Base-by-base conservation (phyloP, 192 early-diverging fungal genomes). In the Coemansia guatemalensis region DNA sequence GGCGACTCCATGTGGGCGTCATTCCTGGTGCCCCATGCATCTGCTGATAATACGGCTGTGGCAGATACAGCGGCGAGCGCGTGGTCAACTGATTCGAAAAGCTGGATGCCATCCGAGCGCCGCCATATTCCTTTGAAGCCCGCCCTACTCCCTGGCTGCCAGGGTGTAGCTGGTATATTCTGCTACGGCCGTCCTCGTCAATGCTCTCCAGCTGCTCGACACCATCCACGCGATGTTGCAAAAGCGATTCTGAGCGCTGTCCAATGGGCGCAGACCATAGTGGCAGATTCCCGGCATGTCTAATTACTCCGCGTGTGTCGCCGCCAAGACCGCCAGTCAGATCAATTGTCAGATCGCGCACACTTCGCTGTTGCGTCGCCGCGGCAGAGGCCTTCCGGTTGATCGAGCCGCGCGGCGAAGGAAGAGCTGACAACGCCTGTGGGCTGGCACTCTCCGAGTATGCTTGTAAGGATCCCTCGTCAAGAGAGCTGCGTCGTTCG, bases 311-410 rank as follows among this genome's bases (percentile, higher is more conserved):
- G 47, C 72, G 65, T 9, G 63, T 49, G 49, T 74, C 77, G 23
- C 55, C 49, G 61, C 57, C 53, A 52, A 29, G 33, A 0, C 64
- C 62, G 1, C 53, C 30, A 1, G 68, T 48, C 17, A 74, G 35
- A 50, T 81, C 78, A 47, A 70, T 51, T 3, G 78, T 62, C 23
- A 71, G 54, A 22, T 81, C 78, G 26, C 78, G 78, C 55, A 64
- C 48, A n/a, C 39, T 62, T 20, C 58, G 72, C 61, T 70, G 78
- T 25, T 65, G 55, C 23, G 53, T 26, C 26, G 54, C 62, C 6
- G 57, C 26, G 1, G 48, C 33, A 7, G 54, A 21, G 20, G 44
- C 23, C 50, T 68, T 61, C 35, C 57, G 56, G 29, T 56, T 74
- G 47, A 71, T 65, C 20, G 72, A 69, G 9, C 59, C 73, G 8